Conservation (phyloP, 2,329 filamentous ascomycete genomes). For the Exophiala sideris region DNA sequence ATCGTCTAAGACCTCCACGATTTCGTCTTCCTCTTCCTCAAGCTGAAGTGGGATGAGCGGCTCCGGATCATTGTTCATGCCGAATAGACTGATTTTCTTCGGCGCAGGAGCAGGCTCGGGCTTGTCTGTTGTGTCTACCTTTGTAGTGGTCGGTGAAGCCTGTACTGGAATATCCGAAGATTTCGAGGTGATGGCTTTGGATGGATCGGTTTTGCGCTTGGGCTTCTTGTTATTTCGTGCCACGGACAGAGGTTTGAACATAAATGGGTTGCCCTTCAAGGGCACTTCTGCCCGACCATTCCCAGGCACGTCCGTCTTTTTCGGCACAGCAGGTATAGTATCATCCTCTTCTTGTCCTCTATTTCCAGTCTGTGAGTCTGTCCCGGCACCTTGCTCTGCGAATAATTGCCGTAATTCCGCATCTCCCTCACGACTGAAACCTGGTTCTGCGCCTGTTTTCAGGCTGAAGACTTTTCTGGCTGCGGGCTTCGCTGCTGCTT, state of each 20-base stretch:
- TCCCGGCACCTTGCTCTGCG: constrained; percentile 36
- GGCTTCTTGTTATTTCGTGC: constrained; percentile 70
- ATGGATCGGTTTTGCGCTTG: constrained; percentile 50
- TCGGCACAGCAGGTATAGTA: constrained; percentile 16
- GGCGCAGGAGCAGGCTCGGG: constrained; percentile 32
- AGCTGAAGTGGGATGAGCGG: constrained; percentile 6
- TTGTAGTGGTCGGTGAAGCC: neutral
- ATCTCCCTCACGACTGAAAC: constrained; percentile 66
- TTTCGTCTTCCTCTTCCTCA: constrained; percentile 27
- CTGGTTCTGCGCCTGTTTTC: constrained; percentile 79
- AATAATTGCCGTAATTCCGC: constrained; percentile 36
- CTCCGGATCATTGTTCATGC: constrained; percentile 20
- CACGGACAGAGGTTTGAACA: constrained; percentile 88
- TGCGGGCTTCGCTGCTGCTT: constrained; percentile 33
- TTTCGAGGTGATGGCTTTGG: neutral
- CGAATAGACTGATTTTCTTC: constrained; percentile 46
- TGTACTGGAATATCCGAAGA: neutral
- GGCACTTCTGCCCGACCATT: constrained; percentile 49
- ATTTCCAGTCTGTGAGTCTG: constrained; percentile 5
- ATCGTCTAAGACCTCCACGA: constrained; percentile 40
- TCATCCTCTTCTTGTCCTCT: constrained; percentile 12
- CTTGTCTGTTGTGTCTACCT: neutral
- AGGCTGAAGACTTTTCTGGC: constrained; percentile 63
- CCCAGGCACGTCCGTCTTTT: constrained; percentile 45
- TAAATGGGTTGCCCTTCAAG: constrained; percentile 71